Conservation (phyloP, 2,329 filamentous ascomycete genomes). For the Ambrosiella beaveri region DNA sequence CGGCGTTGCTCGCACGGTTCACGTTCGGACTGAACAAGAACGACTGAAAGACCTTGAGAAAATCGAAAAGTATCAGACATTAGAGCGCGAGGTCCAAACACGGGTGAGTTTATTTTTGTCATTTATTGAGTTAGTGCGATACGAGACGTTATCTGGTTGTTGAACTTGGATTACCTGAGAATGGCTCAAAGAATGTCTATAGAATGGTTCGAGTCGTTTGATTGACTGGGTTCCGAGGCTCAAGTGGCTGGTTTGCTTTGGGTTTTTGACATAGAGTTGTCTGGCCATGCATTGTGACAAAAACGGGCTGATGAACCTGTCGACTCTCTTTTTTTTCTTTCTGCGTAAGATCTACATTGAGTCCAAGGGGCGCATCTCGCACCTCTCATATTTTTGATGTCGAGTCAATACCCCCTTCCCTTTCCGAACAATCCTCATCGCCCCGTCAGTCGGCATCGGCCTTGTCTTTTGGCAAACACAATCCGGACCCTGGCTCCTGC, state of each 20-base stretch:
- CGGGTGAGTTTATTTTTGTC: slow-evolving; percentile 30
- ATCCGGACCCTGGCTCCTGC: not conserved
- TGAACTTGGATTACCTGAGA: not conserved
- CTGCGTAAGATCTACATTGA: too few species aligned
- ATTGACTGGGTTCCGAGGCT: too few species aligned
- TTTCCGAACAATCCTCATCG: not conserved
- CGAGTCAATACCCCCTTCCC: too few species aligned
- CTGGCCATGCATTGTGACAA: too few species aligned
- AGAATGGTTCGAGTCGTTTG: too few species aligned
- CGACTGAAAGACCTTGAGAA: slow-evolving; percentile 54
- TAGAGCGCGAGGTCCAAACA: slow-evolving; percentile 51
- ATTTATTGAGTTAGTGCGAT: not conserved
- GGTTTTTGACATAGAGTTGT: too few species aligned
- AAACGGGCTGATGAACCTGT: too few species aligned
- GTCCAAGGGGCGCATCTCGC: too few species aligned
- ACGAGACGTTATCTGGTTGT: not conserved
- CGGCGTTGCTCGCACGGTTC: slow-evolving; percentile 56
- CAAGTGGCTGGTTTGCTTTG: too few species aligned
- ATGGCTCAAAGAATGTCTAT: not conserved
- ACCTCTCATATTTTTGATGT: too few species aligned
- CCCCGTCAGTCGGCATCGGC: not conserved
- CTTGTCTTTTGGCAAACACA: not conserved
- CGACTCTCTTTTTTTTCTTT: too few species aligned
- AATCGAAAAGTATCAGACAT: slow-evolving; percentile 56
- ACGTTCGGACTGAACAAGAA: slow-evolving; percentile 48